Evolutionary conservation across 768 basidiomycete species (phyloP).

Genomic region (Brasilioporus rufonigricans): DNA sequence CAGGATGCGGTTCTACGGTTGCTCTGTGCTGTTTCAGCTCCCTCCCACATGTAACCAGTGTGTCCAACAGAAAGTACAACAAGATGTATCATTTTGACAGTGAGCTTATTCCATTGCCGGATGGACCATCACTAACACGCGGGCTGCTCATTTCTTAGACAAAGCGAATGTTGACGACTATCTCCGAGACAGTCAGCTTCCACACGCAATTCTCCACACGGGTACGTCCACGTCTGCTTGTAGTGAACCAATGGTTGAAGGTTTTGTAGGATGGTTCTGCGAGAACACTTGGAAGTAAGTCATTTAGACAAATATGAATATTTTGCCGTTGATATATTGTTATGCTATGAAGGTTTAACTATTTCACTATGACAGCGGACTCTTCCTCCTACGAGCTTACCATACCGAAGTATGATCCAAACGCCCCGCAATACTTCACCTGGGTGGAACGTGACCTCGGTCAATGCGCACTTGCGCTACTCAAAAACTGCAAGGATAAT

Average conservation of each 20-base stretch:
- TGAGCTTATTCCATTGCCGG: slow-evolving; percentile 1
- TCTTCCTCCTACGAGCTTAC: slow-evolving; percentile 18
- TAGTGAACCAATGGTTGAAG: not conserved
- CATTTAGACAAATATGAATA: not conserved
- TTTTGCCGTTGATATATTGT: not conserved
- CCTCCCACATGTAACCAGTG: slow-evolving; percentile 13
- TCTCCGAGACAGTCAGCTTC: slow-evolving; percentile 15
- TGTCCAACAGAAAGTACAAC: slow-evolving; percentile 23
- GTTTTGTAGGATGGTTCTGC: slow-evolving; percentile 22
- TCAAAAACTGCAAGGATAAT: slow-evolving; percentile 23
- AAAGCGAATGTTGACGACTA: slow-evolving; percentile 28
- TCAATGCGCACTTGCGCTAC: slow-evolving; percentile 19
- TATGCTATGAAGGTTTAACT: not conserved
- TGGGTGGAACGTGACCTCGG: slow-evolving; percentile 27
- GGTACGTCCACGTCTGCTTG: slow-evolving; percentile 9
- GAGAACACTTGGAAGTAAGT: slow-evolving; percentile 27
- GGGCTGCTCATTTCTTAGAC: slow-evolving; percentile 8
- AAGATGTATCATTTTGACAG: slow-evolving; percentile 29
- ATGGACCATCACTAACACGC: not conserved
- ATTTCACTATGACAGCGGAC: slow-evolving; percentile 6
- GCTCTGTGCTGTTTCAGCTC: slow-evolving; percentile 11
- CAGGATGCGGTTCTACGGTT: not conserved
- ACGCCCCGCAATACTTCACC: slow-evolving; percentile 19
- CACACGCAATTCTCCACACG: slow-evolving; percentile 18
- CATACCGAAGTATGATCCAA: slow-evolving; percentile 19